Percentiles rank a stretch among this genome's conserved stretches.
Conservation (phyloP, 202 grass and related monocot genomes). For the Carex sylvatica region DNA sequence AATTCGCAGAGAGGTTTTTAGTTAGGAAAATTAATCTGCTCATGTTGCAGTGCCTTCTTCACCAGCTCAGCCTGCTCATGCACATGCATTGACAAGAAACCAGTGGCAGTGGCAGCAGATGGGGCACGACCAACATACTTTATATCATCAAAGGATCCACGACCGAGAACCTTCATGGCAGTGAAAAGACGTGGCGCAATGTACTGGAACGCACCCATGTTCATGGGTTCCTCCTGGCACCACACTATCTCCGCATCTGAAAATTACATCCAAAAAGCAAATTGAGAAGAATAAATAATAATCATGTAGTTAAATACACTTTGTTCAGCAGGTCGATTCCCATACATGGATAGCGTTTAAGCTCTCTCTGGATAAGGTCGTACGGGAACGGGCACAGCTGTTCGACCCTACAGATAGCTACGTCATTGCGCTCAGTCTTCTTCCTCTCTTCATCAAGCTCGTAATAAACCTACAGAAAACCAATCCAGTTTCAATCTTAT, state of each 20-base stretch:
- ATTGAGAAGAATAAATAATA: conserved; percentile 6
- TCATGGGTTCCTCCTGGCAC: conserved; percentile 97
- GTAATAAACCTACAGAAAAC: conserved; percentile 69
- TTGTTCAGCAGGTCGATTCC: not conserved
- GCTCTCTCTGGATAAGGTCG: conserved; percentile 80
- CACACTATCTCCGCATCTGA: conserved; percentile 90
- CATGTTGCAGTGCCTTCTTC: conserved; percentile 60
- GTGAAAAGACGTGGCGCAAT: conserved; percentile 58
- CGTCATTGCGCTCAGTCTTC: conserved; percentile 49
- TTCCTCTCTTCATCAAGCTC: conserved; percentile 89
- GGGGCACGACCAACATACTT: conserved; percentile 75
- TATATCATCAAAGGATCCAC: conserved; percentile 67
- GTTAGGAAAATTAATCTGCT: conserved; percentile 49
- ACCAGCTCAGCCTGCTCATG: conserved; percentile 74
- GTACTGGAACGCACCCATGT: conserved; percentile 84
- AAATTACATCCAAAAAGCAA: conserved; percentile 11
- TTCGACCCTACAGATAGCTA: conserved; percentile 86
- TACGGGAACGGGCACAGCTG: conserved; percentile 79
- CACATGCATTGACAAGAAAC: conserved; percentile 59
- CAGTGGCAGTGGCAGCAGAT: conserved; percentile 82
- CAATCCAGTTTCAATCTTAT: not conserved
- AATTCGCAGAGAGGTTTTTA: conserved; percentile 1
- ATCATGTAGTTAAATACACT: not conserved
- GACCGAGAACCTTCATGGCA: conserved; percentile 60
- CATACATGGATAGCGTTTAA: conserved; percentile 92